Evolutionary conservation across 805 yeast genomes (phyloP).

Genomic region (Lachancea lanzarotensis): DNA sequence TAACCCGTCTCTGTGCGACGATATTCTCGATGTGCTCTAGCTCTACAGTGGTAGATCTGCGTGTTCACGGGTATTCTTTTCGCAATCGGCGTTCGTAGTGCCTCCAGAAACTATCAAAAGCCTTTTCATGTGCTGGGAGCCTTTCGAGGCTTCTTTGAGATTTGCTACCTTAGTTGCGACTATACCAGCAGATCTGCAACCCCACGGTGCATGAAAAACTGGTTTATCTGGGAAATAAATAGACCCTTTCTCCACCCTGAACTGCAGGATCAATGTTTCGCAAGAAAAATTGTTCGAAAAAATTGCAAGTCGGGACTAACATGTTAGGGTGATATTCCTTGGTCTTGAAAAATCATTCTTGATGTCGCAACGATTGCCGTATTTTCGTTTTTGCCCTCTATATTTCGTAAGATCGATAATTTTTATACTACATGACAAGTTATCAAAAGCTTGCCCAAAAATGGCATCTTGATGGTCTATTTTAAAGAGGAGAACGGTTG

Average conservation of each 20-base stretch:
- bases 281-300: conserved; percentile 5
- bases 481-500: no score
- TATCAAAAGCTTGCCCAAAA: neutral
- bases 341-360: no score
- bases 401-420: conserved; percentile 3
- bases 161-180: conserved; percentile 31
- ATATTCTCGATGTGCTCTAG: neutral
- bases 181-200: conserved; percentile 24
- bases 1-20: neutral
- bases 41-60: conserved; percentile 5
- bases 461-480: no score
- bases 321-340: conserved; percentile 24
- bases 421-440: conserved; percentile 5
- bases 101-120: conserved; percentile 26
- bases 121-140: conserved; percentile 22
- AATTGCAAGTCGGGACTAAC: conserved; percentile 32
- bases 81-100: neutral
- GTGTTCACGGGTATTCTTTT: neutral
- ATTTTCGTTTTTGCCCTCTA: no score
- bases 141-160: conserved; percentile 15
- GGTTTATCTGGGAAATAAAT: conserved; percentile 29
- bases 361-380: no score
- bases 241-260: conserved; percentile 34
- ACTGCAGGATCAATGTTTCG: conserved; percentile 17
- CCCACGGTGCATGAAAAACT: conserved; percentile 31